Evolutionary conservation across 2,329 filamentous ascomycete genomes (phyloP).

Genomic region (Lachnellula subtilissima): DNA sequence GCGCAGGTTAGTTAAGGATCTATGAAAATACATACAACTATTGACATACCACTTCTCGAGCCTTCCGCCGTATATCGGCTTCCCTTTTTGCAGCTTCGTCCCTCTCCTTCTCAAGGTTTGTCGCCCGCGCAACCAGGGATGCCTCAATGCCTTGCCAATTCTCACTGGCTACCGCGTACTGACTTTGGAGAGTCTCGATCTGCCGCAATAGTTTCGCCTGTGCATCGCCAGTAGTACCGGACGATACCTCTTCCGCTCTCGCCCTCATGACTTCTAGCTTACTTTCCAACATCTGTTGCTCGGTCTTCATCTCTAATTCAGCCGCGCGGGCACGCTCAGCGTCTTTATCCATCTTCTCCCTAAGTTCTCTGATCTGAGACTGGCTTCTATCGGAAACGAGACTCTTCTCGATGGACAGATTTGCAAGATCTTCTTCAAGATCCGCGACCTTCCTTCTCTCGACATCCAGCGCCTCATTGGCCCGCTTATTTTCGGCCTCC

Average conservation of each 20-base stretch:
- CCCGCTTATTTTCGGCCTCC: conserved; percentile 59
- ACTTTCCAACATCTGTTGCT: conserved; percentile 72
- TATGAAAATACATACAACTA: background rate
- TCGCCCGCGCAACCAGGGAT: conserved; percentile 71
- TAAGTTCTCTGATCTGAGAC: conserved; percentile 64
- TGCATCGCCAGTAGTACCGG: conserved; percentile 72
- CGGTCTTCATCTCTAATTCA: conserved; percentile 76
- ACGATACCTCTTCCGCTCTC: conserved; percentile 83
- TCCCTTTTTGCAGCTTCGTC: conserved; percentile 82
- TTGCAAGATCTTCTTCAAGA: conserved; percentile 53
- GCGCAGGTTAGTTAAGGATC: conserved; percentile 26
- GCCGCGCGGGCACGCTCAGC: conserved; percentile 62
- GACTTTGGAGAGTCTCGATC: conserved; percentile 90
- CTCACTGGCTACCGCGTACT: conserved; percentile 88
- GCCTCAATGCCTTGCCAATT: conserved; percentile 98
- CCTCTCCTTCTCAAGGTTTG: conserved; percentile 79
- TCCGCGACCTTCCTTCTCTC: conserved; percentile 54
- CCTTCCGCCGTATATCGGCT: conserved; percentile 82
- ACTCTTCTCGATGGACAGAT: conserved; percentile 75
- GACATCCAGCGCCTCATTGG: conserved; percentile 62
- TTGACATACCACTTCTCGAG: conserved; percentile 70
- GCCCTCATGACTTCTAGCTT: conserved; percentile 85
- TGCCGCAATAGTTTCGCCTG: conserved; percentile 89
- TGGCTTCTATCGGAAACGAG: conserved; percentile 66
- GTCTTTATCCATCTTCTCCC: conserved; percentile 68